Evolutionary conservation across 192 early-diverging fungal genomes (phyloP).

Genomic region (Coemansia sp.): DNA sequence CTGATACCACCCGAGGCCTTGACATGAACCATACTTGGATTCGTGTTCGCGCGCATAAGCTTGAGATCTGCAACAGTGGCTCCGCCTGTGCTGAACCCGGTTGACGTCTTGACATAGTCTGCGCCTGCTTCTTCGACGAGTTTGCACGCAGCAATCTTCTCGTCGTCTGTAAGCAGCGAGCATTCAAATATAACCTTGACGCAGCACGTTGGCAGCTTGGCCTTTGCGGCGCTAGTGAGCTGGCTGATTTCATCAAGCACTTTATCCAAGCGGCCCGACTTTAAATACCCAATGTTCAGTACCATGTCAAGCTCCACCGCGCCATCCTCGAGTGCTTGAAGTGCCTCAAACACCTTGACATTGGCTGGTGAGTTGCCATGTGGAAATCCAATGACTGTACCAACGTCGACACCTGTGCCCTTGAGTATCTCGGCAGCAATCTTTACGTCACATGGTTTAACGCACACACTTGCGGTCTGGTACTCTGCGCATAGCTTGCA

Average conservation of each 20-base stretch:
- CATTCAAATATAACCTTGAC: slow-evolving; percentile 65
- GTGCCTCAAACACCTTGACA: slow-evolving; percentile 56
- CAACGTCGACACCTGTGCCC: slow-evolving; percentile 53
- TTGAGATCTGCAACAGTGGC: slow-evolving; percentile 53
- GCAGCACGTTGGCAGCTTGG: slow-evolving; percentile 40
- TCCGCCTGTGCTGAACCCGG: slow-evolving; percentile 57
- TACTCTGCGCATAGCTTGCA: slow-evolving; percentile 55
- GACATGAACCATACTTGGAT: slow-evolving; percentile 37
- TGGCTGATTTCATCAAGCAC: slow-evolving; percentile 50
- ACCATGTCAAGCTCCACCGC: slow-evolving; percentile 63
- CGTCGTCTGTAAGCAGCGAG: slow-evolving; percentile 55
- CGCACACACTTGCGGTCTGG: slow-evolving; percentile 57
- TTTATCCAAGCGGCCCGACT: slow-evolving; percentile 43
- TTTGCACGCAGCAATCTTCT: slow-evolving; percentile 53
- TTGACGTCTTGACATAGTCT: slow-evolving; percentile 64
- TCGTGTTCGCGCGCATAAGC: slow-evolving; percentile 54
- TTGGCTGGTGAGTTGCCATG: slow-evolving; percentile 55
- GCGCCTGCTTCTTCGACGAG: slow-evolving; percentile 53
- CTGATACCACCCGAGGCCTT: slow-evolving; percentile 64
- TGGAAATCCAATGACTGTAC: slow-evolving; percentile 62
- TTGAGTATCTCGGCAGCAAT: slow-evolving; percentile 42
- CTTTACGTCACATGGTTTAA: slow-evolving; percentile 61
- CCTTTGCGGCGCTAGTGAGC: slow-evolving; percentile 44
- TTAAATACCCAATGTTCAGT: slow-evolving; percentile 56
- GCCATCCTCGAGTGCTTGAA: slow-evolving; percentile 57